A percentile compares a stretch with the other conserved stretches of the same genome.
Evolutionary conservation across 768 basidiomycete genomes (phyloP).

Genomic region (Termitomyces sp.): DNA sequence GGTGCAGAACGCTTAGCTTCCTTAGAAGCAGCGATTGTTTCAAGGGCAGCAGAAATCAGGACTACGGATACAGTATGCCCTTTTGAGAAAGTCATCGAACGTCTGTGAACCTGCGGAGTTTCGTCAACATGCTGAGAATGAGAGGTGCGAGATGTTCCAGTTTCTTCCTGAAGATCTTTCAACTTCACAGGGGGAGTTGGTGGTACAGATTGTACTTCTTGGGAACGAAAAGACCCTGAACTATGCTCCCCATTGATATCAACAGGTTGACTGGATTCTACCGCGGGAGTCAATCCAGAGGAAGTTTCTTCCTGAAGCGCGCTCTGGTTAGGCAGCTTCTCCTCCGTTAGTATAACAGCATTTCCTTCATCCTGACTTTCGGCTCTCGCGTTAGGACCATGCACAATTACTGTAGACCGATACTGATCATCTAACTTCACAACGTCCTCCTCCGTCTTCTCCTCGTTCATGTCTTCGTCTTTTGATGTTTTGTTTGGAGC

Average conservation of each 20-base stretch:
- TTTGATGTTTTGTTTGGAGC: not conserved
- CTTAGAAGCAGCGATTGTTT: constrained; percentile 80
- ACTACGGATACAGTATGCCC: constrained; percentile 75
- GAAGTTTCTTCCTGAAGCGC: not conserved
- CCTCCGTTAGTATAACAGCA: not conserved
- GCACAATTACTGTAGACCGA: not conserved
- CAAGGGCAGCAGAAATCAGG: constrained; percentile 78
- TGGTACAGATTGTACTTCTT: constrained; percentile 1
- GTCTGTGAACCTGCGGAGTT: constrained; percentile 30
- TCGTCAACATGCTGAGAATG: constrained; percentile 1
- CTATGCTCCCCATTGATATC: not conserved
- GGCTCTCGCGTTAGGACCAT: not conserved
- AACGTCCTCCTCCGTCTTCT: not conserved
- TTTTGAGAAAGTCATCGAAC: constrained; percentile 57
- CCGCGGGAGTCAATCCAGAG: not conserved
- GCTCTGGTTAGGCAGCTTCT: not conserved
- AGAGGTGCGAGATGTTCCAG: not conserved
- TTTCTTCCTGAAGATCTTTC: not conserved
- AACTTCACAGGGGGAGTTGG: constrained; percentile 13
- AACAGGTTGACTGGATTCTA: not conserved
- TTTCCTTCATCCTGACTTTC: not conserved
- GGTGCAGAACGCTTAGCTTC: constrained; percentile 80
- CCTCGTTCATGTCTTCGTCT: not conserved
- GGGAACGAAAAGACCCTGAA: not conserved
- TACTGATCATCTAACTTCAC: not conserved